Percentiles rank a stretch among this genome's conserved stretches.
Evolutionary conservation across 441 rosid genomes (phyloP).

Genomic region (Kokia cookei): DNA sequence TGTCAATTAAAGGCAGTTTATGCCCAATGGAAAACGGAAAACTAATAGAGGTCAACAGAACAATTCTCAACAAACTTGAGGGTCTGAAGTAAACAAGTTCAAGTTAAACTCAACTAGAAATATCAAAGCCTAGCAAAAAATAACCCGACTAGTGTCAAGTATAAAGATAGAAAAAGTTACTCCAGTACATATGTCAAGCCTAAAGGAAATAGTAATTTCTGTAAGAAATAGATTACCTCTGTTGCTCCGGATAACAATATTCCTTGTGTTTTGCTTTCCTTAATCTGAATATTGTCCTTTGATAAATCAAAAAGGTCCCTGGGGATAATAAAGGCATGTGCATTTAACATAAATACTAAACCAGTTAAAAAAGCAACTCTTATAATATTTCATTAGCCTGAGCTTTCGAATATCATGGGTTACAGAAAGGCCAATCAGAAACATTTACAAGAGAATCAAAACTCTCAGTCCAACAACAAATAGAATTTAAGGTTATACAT

Average conservation of each 20-base stretch:
- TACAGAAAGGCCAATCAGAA: not conserved
- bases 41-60: not conserved
- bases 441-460: not conserved
- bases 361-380: not conserved
- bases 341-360: not conserved
- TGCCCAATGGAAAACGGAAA: not conserved
- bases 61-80: not conserved
- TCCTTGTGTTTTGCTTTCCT: constrained; percentile 70
- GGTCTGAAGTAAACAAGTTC: not conserved
- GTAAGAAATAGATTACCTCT: constrained; percentile 34
- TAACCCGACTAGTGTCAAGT: not conserved
- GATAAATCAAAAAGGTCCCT: constrained; percentile 84
- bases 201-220: not conserved
- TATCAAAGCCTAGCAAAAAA: not conserved
- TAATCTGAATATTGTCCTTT: constrained; percentile 75
- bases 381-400: not conserved
- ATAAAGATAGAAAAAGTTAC: not conserved
- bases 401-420: not conserved
- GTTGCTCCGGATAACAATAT: constrained; percentile 64
- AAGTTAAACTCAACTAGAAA: not conserved
- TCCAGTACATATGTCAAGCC: not conserved
- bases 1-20: not conserved
- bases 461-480: not conserved
- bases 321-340: constrained; percentile 7
- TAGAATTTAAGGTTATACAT: not conserved